Base-by-base conservation (phyloP, 2,329 filamentous ascomycete species). In the Monilinia laxa region DNA sequence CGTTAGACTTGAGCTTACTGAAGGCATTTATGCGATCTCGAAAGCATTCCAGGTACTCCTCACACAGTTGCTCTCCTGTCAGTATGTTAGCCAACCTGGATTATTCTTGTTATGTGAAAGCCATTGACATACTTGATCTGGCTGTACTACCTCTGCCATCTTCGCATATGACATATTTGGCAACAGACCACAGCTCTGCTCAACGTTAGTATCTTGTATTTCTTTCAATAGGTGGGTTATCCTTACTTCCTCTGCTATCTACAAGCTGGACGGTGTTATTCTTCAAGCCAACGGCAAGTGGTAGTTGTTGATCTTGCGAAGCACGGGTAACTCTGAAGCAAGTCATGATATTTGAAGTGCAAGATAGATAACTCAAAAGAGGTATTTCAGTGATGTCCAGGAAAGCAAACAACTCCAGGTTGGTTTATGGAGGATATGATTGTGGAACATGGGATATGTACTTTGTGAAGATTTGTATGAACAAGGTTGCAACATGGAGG, bases 11-110 rank as follows among this genome's bases (percentile, higher is more conserved):
- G 23, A 4, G 10, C 38, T 49, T 35, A 60, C 57, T 60, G 18
- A 47, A 60, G 11, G 6, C 23, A 16, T 60, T 47, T 1, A 60
- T 23, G 7, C 20, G 18, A 7, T 60, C 57, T 9, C 57, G 42
- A 23, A 60, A 60, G 31, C 57, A 47, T 20, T 60, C 57, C 10
- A 51, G 31, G 7, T 60, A 60, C 16, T 60, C 57, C 5, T n/a
- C 57, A 20, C 23, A n/a, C 5, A 49, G 1, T 18, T 60, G 23
- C n/a, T 51, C 23, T 49, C 42, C 57, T 60, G 16, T 40, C 20
- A 9, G 4, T 16, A 40, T 4, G n/a, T 56, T 23, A 56, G 54
- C 14, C 10, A 11, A 23, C 3, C 11, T 40, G 23, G 1, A 6
- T 4, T 16, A 5, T 4, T 23, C 10, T 9, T 14, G 2, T 23